Evolutionary conservation across 2,329 filamentous ascomycete species (phyloP), one percentile per base, ranked within the genome.

Genomic region (Calonectria montana): DNA sequence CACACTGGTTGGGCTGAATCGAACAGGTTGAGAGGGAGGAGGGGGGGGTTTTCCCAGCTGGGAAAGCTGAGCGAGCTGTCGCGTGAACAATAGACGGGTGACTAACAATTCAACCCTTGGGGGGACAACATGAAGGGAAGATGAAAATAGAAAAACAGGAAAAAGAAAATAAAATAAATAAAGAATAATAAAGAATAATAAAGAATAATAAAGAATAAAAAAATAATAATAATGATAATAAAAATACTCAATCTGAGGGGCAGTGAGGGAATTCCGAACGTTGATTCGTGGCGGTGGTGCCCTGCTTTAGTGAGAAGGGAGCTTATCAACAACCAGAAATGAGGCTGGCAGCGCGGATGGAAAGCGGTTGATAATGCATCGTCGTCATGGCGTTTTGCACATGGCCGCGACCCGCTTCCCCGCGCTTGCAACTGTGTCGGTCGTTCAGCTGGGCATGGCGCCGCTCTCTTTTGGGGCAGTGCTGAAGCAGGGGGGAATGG

Each of bases 401-500:
- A 25, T 21, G 50, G 48, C 23, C n/a, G n/a, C 43, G 41, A 48
- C 53, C 48, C 68, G 61, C 55, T 70, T 74, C 67, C 70, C 72
- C 64, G 66, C 63, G 62, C 47, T 48, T 48, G 21, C n/a, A 47
- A 65, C 69, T 59, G 62, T 25, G 50, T 43, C 35, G 45, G 65
- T 68, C 66, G 67, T 75, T 78, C 77, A 79, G 76, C 77, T 79
- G 45, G 31, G 62, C 71, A 77, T 77, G 68, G 72, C 73, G 53
- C 57, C 68, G 23, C 48, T 9, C 69, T 71, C 41, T 50, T 23
- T 62, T 48, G 75, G 47, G 77, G 77, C 77, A 78, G 72, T 77
- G 77, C 65, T 57, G 29, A 71, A 65, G 74, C 75, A 78, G 67
- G 75, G 67, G 75, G 77, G 41, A 39, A 61, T 41, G 65, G 55